A percentile compares a stretch with the other conserved stretches of the same genome.
Conservation (phyloP, 768 basidiomycete genomes). For the Russula vinacea region DNA sequence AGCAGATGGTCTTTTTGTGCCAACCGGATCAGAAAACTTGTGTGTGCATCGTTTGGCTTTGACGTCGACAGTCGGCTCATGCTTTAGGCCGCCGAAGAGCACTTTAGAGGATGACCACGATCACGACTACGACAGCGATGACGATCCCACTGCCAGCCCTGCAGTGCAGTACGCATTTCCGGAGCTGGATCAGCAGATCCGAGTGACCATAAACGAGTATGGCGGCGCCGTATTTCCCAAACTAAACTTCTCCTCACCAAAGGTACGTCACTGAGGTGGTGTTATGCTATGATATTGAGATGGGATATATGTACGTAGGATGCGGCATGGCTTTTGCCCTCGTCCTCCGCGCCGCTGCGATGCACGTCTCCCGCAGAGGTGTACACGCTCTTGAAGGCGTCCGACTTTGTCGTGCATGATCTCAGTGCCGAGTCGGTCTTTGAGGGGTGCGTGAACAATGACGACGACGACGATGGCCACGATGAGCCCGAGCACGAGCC, state of each 20-base stretch:
- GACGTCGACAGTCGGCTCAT: not conserved
- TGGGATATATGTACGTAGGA: slow-evolving; percentile 53
- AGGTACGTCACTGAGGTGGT: slow-evolving; percentile 44
- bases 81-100: slow-evolving; percentile 51
- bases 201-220: slow-evolving; percentile 60
- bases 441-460: slow-evolving; percentile 49
- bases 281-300: too few species aligned
- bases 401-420: slow-evolving; percentile 85
- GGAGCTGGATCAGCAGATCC: slow-evolving; percentile 70
- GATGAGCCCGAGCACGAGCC: too few species aligned
- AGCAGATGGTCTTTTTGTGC: slow-evolving; percentile 81
- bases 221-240: slow-evolving; percentile 90
- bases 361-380: slow-evolving; percentile 88
- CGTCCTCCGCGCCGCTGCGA: slow-evolving; percentile 70
- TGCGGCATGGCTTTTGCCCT: slow-evolving; percentile 85
- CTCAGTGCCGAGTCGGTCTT: slow-evolving; percentile 60
- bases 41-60: slow-evolving; percentile 41
- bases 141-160: slow-evolving; percentile 36
- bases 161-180: slow-evolving; percentile 64
- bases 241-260: slow-evolving; percentile 93
- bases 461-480: too few species aligned
- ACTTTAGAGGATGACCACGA: slow-evolving; percentile 53
- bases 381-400: slow-evolving; percentile 88
- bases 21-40: slow-evolving; percentile 76
- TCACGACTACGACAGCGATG: slow-evolving; percentile 41